phyloP scores from a whole-genome alignment of 345 rosid species.

The Citrus medica region DNA sequence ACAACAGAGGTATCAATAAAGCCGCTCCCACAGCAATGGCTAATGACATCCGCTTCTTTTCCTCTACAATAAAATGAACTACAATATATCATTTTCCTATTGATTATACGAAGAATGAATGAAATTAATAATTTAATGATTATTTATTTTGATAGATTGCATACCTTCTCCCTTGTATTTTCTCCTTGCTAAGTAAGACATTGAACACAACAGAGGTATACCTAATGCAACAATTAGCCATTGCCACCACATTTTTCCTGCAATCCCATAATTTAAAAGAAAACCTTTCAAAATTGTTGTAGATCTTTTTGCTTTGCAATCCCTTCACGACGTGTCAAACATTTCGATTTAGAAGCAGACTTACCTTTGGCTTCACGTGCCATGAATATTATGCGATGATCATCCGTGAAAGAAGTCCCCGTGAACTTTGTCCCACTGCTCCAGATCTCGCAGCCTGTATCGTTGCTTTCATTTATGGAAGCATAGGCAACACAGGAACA shows the following conservation, averaged over 20 bases:
- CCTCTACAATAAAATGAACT: neutral
- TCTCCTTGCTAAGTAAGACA: neutral
- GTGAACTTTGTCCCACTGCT: neutral
- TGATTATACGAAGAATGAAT: no score
- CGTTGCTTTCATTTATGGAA: accelerated
- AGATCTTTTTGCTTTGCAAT: no score
- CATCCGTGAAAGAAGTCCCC: neutral
- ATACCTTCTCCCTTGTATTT: neutral
- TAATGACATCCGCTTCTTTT: neutral
- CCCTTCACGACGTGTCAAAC: no score
- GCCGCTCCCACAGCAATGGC: neutral
- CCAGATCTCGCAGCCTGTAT: neutral
- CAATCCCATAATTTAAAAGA: no score
- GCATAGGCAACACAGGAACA: neutral
- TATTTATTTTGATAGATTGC: neutral
- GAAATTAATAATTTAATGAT: no score
- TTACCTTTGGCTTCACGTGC: neutral
- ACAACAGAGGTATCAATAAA: neutral
- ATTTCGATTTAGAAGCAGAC: neutral
- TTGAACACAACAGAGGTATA: neutral
- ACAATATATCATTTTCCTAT: no score
- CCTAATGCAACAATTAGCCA: neutral
- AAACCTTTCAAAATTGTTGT: no score
- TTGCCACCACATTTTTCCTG: neutral
- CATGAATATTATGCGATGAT: no score